Conservation (phyloP, 805 yeast species). For the Peterozyma toletana region DNA sequence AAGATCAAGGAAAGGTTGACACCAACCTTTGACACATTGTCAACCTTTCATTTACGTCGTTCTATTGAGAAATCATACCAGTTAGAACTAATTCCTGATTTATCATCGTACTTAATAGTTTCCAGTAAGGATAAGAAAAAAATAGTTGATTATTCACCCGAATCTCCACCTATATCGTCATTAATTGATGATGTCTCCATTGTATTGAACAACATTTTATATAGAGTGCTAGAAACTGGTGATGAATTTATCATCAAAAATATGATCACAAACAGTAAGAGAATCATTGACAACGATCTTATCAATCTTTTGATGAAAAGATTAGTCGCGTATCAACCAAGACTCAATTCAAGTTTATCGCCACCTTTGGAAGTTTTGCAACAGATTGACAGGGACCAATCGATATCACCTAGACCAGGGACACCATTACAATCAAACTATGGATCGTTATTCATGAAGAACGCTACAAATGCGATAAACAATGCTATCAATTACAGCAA, state of each 20-base stretch:
- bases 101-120: slow-evolving; percentile 24
- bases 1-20: slow-evolving; percentile 46
- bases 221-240: slow-evolving; percentile 67
- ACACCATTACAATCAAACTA: slow-evolving; percentile 14
- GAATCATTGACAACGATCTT: slow-evolving; percentile 58
- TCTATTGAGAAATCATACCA: slow-evolving; percentile 77
- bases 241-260: slow-evolving; percentile 47
- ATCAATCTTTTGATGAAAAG: slow-evolving; percentile 46
- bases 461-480: slow-evolving; percentile 30
- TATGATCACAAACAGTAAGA: slow-evolving; percentile 46
- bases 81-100: slow-evolving; percentile 71
- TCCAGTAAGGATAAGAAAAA: slow-evolving; percentile 15
- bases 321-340: slow-evolving; percentile 36
- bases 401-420: slow-evolving; percentile 20
- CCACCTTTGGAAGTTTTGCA: background rate
- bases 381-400: slow-evolving; percentile 11
- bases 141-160: slow-evolving; percentile 26
- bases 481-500: slow-evolving; percentile 25
- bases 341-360: slow-evolving; percentile 14
- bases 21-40: slow-evolving; percentile 58
- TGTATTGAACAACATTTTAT: slow-evolving; percentile 59
- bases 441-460: slow-evolving; percentile 30
- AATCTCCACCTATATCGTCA: slow-evolving; percentile 68
- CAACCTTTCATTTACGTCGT: slow-evolving; percentile 61
- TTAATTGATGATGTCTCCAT: slow-evolving; percentile 80